phyloP scores from a whole-genome alignment of 169 alveolate species.

The Condylostoma magnum region DNA sequence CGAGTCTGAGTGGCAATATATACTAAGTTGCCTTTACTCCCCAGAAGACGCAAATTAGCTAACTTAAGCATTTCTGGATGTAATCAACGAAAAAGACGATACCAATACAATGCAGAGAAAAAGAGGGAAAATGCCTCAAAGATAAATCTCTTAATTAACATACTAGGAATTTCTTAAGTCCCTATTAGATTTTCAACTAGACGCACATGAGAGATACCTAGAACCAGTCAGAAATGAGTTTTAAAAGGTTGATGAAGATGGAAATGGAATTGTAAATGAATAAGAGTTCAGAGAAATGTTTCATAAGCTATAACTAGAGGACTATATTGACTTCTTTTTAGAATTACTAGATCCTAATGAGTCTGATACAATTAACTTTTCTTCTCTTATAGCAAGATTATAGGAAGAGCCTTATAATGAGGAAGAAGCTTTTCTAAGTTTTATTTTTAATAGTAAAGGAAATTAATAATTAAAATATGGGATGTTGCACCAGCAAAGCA shows the following conservation, averaged over 20 bases:
- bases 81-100: background rate
- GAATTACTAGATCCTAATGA: constrained; percentile 52
- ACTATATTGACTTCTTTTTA: background rate
- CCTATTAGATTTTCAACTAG: constrained; percentile 71
- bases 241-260: constrained; percentile 67
- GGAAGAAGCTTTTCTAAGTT: too few relatives aligned
- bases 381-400: constrained; percentile 39
- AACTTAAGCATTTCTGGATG: constrained; percentile 5
- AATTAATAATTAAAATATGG: too few relatives aligned
- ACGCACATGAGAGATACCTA: constrained; percentile 76
- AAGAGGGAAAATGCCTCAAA: constrained; percentile 46
- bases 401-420: too few relatives aligned
- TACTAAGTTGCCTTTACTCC: constrained; percentile 72
- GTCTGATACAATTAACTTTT: constrained; percentile 40
- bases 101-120: constrained; percentile 68
- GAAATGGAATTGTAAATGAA: constrained; percentile 78
- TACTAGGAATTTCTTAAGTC: constrained; percentile 64
- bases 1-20: constrained; percentile 74
- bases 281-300: constrained; percentile 61
- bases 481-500: too few relatives aligned
- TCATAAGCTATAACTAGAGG: constrained; percentile 37
- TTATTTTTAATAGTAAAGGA: too few relatives aligned
- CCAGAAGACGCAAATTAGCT: constrained; percentile 42
- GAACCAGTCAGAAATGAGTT: constrained; percentile 59
- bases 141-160: constrained; percentile 36